phyloP scores from a whole-genome alignment of 345 rosid species.

The Cardamine resedifolia region DNA sequence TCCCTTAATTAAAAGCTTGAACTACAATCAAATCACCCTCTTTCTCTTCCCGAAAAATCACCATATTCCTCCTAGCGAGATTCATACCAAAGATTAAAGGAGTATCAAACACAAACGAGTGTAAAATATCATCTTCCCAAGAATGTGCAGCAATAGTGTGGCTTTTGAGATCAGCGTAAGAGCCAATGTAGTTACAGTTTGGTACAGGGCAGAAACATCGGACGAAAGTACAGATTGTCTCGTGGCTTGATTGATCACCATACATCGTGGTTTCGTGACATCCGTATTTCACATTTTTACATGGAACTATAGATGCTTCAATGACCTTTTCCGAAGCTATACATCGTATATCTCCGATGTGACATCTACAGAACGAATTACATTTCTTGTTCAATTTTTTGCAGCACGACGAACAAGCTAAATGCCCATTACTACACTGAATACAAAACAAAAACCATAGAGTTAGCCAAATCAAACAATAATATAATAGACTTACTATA shows the following conservation, averaged over 20 bases:
- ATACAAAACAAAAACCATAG: not conserved
- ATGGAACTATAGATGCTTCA: conserved; percentile 39
- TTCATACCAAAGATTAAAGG: not conserved
- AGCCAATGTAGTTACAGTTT: conserved; percentile 39
- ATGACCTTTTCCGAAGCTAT: conserved; percentile 49
- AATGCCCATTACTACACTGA: conserved; percentile 62
- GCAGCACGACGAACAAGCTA: conserved; percentile 53
- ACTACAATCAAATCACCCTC: conserved; percentile 26
- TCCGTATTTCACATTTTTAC: conserved; percentile 36
- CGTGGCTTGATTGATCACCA: conserved; percentile 38
- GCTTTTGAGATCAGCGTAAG: conserved; percentile 33
- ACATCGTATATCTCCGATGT: conserved; percentile 49
- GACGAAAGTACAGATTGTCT: conserved; percentile 31
- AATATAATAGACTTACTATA: no score
- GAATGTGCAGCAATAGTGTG: conserved; percentile 42
- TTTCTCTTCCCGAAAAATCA: not conserved
- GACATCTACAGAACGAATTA: conserved; percentile 39
- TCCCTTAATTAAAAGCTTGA: conserved; percentile 25
- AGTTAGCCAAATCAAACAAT: not conserved
- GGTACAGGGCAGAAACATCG: conserved; percentile 49
- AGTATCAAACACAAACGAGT: not conserved
- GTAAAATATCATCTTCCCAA: not conserved
- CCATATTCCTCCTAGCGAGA: not conserved
- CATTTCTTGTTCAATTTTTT: conserved; percentile 42
- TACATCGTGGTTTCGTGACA: conserved; percentile 13